Base-by-base conservation (phyloP, 257 asterid genomes). In the Cordia subcordata region DNA sequence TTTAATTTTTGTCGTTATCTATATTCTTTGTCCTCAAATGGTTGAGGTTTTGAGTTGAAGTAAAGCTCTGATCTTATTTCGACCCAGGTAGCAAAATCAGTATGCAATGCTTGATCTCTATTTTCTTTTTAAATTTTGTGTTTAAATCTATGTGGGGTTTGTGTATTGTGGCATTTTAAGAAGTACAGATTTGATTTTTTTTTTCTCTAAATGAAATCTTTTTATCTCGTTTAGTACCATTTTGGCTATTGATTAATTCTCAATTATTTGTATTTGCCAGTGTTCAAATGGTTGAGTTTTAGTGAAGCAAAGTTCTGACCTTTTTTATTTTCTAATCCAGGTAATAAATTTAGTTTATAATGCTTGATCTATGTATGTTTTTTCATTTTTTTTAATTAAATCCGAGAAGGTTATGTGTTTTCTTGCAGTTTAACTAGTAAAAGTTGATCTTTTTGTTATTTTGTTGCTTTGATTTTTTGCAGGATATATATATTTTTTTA, bases 11-110 rank as follows among this genome's bases (percentile, higher is more conserved):
- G 4, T 8, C 14, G 21, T 17, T 51, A 11, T 39, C 39, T 42
- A n/a, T 51, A 38, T 15, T 66, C 27, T 53, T 45, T 23, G 15
- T 23, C 2, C 55, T 59, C 44, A 67, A 60, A 60, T 67, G 72
- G 53, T 53, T 22, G 38, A 53, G 21, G 2, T 42, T 42, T 11
- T 1, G 6, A 27, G 35, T 18, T 49, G 23, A 5, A 49, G 15
- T 49, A 49, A 49, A 49, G 54, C 2, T 49, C 10, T 15, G 16
- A 53, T 53, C 38, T 53, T 20, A 21, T 53, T 62, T 20, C 61
- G 53, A 55, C 60, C 19, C 65, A 62, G 77, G 77, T 63, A 70
- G 42, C 46, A 9, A 53, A 42, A 59, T 60, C 55, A 27, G 55
- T 27, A 51, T 46, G 47, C 20, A 22, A 57, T 55, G 51, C 53